Evolutionary conservation across 305 asterid genomes (phyloP).

Genomic region (Ilex paraguariensis): DNA sequence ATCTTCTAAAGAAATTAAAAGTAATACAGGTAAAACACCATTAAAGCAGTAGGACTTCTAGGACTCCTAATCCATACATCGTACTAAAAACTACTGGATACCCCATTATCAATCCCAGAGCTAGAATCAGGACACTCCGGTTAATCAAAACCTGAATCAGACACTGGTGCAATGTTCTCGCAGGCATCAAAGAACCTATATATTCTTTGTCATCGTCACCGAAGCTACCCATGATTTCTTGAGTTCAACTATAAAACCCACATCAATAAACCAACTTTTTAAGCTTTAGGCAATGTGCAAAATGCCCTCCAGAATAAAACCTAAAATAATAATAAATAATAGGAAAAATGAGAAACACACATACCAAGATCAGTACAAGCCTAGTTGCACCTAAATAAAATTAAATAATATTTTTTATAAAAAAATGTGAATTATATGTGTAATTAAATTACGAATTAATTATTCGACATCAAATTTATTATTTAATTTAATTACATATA

Average conservation of each 20-base stretch:
- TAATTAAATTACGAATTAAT: no score
- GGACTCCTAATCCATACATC: slow-evolving; percentile 66
- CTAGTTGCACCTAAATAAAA: no score
- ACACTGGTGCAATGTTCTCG: slow-evolving; percentile 48
- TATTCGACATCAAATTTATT: no score
- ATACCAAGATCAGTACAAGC: slow-evolving; percentile 55
- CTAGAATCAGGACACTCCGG: slow-evolving; percentile 18
- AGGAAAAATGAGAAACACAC: slow-evolving; percentile 30
- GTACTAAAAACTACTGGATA: slow-evolving; percentile 22
- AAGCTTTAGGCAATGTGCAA: slow-evolving; percentile 49
- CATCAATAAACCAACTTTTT: slow-evolving; percentile 38
- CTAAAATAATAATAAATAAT: slow-evolving; percentile 34
- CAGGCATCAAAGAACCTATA: slow-evolving; percentile 64
- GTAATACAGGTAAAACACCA: no score
- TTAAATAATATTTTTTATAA: no score
- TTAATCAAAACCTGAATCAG: slow-evolving; percentile 27
- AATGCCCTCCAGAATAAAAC: slow-evolving; percentile 43
- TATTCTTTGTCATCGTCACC: slow-evolving; percentile 36
- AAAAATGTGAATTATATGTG: no score
- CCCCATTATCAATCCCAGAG: slow-evolving; percentile 17
- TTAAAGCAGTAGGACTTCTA: no score
- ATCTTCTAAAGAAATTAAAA: no score
- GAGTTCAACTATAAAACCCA: slow-evolving; percentile 61
- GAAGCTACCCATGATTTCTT: no score
- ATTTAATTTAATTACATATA: no score